phyloP scores from a whole-genome alignment of 129 eudicot genomes.

The Sambucus nigra region DNA sequence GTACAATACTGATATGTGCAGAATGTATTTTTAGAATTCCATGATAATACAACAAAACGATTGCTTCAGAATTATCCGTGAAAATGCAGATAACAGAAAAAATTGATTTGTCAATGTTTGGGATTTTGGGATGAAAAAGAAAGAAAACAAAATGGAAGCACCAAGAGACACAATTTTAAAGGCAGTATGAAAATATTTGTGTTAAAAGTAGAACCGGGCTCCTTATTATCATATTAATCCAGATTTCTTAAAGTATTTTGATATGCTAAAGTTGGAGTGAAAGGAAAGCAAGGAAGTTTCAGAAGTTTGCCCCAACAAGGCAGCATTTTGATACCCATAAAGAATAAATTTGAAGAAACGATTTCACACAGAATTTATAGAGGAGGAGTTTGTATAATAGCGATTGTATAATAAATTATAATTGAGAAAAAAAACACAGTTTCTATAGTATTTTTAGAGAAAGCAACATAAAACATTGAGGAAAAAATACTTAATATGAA shows the following conservation, averaged over 20 bases:
- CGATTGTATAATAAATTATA: too few relatives aligned
- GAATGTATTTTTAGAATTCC: neutral
- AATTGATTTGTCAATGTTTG: neutral
- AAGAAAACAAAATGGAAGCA: too few relatives aligned
- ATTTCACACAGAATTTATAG: too few relatives aligned
- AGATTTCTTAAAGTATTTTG: neutral
- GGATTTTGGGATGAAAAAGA: neutral
- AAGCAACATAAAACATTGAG: too few relatives aligned
- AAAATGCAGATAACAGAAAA: neutral
- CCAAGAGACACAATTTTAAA: too few relatives aligned
- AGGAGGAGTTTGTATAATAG: too few relatives aligned
- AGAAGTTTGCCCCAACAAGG: neutral
- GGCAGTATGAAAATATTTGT: neutral
- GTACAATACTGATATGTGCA: neutral
- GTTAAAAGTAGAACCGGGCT: neutral
- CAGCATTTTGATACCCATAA: constrained; percentile 1
- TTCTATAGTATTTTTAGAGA: too few relatives aligned
- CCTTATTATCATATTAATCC: neutral
- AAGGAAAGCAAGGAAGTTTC: constrained; percentile 8
- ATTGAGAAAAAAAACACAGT: too few relatives aligned
- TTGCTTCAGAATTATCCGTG: neutral
- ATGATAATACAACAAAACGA: neutral
- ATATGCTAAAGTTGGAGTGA: constrained; percentile 6
- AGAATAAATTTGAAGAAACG: too few relatives aligned
- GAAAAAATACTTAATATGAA: too few relatives aligned